Evolutionary conservation across 31 red algal species (phyloP).

Genomic region (Endocladia muricata): DNA sequence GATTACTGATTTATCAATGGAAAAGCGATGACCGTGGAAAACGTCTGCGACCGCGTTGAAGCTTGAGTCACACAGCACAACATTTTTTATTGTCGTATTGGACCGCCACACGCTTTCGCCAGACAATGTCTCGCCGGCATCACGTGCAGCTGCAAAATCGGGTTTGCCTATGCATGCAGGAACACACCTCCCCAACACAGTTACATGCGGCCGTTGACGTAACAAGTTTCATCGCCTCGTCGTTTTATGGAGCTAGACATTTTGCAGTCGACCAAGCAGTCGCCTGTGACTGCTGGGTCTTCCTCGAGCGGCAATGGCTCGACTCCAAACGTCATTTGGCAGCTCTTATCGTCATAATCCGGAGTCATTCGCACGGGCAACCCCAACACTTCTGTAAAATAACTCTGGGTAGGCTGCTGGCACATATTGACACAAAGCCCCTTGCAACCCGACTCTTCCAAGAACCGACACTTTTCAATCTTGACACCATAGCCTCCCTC

Average conservation of each 20-base stretch:
- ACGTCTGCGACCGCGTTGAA: neutral
- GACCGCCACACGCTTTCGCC: no score
- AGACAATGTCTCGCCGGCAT: no score
- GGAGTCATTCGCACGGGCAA: conserved; percentile 80
- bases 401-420: conserved; percentile 80
- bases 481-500: conserved; percentile 61
- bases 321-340: conserved; percentile 82
- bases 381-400: conserved; percentile 75
- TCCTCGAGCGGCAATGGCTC: conserved; percentile 54
- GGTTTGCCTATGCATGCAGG: neutral
- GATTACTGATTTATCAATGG: conserved; percentile 6
- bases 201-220: neutral
- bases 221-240: conserved; percentile 8
- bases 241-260: conserved; percentile 22
- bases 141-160: neutral
- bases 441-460: conserved; percentile 83
- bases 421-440: conserved; percentile 90
- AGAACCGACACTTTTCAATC: conserved; percentile 78
- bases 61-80: no score
- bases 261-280: conserved; percentile 46
- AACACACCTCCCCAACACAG: neutral
- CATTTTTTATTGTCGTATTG: neutral
- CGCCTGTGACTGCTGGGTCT: conserved; percentile 61
- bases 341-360: conserved; percentile 71
- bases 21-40: neutral